These are phyloP conservation scores for Citrus hindsii DNA, from an alignment of 345 rosid species.

Conservation along the genomic window DNA sequence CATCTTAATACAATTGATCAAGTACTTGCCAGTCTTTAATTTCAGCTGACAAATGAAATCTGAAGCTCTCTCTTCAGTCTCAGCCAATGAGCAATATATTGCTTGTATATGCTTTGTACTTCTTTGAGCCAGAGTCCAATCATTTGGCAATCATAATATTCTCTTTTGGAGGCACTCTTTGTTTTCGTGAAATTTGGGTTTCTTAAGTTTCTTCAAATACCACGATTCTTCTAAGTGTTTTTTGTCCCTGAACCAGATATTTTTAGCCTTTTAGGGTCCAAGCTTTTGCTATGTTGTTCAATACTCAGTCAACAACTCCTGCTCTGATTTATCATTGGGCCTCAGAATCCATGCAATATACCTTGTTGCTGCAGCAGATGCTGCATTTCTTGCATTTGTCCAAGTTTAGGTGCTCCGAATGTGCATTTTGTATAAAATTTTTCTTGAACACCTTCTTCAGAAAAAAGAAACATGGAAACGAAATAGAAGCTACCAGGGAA, in stretches of 20 bases:
- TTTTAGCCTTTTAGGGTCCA: slow-evolving; percentile 29
- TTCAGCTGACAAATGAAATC: slow-evolving; percentile 22
- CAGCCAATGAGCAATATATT: slow-evolving; percentile 34
- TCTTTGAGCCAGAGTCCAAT: slow-evolving; percentile 46
- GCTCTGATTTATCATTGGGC: slow-evolving; percentile 43
- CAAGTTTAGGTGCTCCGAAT: slow-evolving; percentile 9
- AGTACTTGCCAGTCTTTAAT: slow-evolving; percentile 47
- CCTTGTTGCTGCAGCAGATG: slow-evolving; percentile 47
- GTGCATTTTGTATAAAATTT: slow-evolving; percentile 14
- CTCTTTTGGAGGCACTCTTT: slow-evolving; percentile 14
- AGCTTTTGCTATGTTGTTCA: slow-evolving; percentile 40
- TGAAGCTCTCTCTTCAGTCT: slow-evolving; percentile 40
- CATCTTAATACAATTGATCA: slow-evolving; percentile 55
- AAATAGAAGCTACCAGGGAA: slow-evolving; percentile 78
- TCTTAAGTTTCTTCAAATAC: slow-evolving; percentile 40
- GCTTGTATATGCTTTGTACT: slow-evolving; percentile 28
- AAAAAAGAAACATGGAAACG: slow-evolving; percentile 58
- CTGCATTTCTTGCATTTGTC: slow-evolving; percentile 24
- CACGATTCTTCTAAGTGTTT: slow-evolving; percentile 18
- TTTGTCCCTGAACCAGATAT: slow-evolving; percentile 14
- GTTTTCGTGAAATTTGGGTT: slow-evolving; percentile 24
- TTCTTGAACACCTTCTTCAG: slow-evolving; percentile 24
- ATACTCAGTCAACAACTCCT: too few species aligned
- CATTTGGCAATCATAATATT: slow-evolving; percentile 21
- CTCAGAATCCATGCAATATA: slow-evolving; percentile 71